Conservation (phyloP, 169 alveolate species). For the Plasmodium cynomolgi region DNA sequence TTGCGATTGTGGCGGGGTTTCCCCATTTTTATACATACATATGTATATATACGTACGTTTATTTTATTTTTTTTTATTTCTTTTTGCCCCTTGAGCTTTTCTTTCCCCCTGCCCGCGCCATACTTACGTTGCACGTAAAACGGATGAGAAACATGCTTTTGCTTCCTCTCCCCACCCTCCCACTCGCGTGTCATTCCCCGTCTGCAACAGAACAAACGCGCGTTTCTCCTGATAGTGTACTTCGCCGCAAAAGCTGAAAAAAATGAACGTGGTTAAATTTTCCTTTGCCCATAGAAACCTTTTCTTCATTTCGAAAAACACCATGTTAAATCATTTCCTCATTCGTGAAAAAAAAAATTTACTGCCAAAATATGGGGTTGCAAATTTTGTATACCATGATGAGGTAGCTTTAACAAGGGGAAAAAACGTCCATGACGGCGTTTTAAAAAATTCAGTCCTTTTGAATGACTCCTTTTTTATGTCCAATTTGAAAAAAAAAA, state of each 20-base stretch:
- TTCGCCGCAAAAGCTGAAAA: neutral
- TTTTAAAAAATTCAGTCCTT: constrained; percentile 14
- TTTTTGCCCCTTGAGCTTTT: neutral
- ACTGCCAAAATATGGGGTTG: constrained; percentile 10
- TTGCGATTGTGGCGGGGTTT: neutral
- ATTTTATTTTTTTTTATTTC: too few species aligned
- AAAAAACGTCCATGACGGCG: neutral
- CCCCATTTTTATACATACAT: neutral
- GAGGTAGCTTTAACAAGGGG: neutral
- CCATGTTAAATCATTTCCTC: neutral
- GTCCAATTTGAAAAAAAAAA: neutral
- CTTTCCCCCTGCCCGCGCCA: neutral
- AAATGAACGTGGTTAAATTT: constrained; percentile 20
- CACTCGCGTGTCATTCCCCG: neutral
- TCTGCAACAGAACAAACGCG: neutral
- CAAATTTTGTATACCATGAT: constrained; percentile 6
- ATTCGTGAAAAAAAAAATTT: constrained; percentile 8
- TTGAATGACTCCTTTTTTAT: constrained; percentile 26
- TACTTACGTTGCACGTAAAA: neutral
- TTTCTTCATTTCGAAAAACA: constrained; percentile 17
- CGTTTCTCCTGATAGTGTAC: neutral
- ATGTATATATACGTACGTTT: too few species aligned
- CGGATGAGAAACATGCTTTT: neutral
- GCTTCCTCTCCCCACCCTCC: too few species aligned
- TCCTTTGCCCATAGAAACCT: constrained; percentile 2